A percentile compares a stretch with the other conserved stretches of the same genome.
Conservation (phyloP, 768 basidiomycete species). For the Termitomyces sp. region DNA sequence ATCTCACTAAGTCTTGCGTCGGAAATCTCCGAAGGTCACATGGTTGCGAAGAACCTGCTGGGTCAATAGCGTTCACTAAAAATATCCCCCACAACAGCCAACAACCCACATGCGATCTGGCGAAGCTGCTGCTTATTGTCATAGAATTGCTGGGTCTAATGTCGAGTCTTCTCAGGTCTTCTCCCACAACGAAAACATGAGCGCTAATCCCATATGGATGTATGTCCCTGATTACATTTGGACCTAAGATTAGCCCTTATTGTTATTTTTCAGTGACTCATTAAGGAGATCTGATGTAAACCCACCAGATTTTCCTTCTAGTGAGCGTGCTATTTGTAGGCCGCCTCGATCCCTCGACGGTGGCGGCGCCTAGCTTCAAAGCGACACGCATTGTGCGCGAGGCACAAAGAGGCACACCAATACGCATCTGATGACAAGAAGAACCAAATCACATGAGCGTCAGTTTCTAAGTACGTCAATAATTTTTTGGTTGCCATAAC, state of each 20-base stretch:
- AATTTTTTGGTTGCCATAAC: background rate
- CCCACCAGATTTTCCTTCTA: slow-evolving; percentile 12
- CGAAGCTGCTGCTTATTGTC: slow-evolving; percentile 21
- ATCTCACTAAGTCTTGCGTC: too few species aligned
- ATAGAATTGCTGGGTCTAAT: slow-evolving; percentile 8
- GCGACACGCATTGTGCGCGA: background rate
- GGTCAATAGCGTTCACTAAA: too few species aligned
- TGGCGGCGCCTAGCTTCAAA: background rate
- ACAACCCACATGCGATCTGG: slow-evolving; percentile 16
- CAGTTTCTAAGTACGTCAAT: background rate
- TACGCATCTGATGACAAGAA: background rate
- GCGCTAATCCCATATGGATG: slow-evolving; percentile 15
- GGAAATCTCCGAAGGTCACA: too few species aligned
- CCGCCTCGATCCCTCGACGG: background rate
- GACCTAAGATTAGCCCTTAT: slow-evolving; percentile 21
- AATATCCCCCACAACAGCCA: too few species aligned
- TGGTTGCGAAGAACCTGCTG: too few species aligned
- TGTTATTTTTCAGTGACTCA: slow-evolving; percentile 26
- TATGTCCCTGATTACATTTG: slow-evolving; percentile 32
- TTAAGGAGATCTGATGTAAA: slow-evolving; percentile 2
- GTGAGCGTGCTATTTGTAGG: background rate
- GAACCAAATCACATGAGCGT: slow-evolving; percentile 1
- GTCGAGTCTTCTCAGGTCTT: too few species aligned
- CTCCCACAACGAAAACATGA: slow-evolving; percentile 12
- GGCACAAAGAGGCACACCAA: background rate